Conservation (phyloP, 129 eudicot genomes). For the Lonicera japonica region DNA sequence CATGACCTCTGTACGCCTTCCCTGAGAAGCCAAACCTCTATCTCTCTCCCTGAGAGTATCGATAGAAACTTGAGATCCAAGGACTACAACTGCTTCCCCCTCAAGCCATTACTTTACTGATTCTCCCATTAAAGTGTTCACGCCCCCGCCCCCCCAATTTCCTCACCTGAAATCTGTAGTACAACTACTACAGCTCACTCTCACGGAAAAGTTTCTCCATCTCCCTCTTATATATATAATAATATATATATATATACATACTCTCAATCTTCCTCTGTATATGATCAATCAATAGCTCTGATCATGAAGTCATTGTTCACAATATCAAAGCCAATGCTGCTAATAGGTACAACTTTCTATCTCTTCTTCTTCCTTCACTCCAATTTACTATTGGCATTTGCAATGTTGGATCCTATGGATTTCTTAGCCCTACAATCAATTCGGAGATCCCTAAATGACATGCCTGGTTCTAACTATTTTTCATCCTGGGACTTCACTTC, state of each 20-base stretch:
- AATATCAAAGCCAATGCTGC: constrained; percentile 5
- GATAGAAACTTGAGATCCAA: background rate
- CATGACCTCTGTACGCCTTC: constrained; percentile 15
- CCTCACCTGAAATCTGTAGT: constrained; percentile 15
- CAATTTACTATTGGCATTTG: background rate
- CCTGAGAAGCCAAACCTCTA: constrained; percentile 26
- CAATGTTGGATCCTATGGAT: constrained; percentile 63
- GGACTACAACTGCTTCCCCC: constrained; percentile 39
- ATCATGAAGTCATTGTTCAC: constrained; percentile 4
- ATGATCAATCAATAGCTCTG: background rate
- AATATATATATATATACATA: no score
- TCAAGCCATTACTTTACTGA: constrained; percentile 34
- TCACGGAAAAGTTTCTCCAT: constrained; percentile 32
- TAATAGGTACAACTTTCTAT: background rate
- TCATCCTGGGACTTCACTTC: constrained; percentile 88
- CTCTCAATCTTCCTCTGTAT: background rate
- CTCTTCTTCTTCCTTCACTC: constrained; percentile 16
- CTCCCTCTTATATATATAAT: background rate
- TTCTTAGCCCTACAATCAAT: constrained; percentile 66
- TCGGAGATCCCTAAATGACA: constrained; percentile 46
- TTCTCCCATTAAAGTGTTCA: constrained; percentile 52
- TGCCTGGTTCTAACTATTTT: constrained; percentile 62
- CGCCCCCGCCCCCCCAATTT: constrained; percentile 16
- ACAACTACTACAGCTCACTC: background rate
- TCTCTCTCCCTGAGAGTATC: background rate